Evolutionary conservation across 306 rosid species (phyloP).

Genomic region (Arachis hypogaea): DNA sequence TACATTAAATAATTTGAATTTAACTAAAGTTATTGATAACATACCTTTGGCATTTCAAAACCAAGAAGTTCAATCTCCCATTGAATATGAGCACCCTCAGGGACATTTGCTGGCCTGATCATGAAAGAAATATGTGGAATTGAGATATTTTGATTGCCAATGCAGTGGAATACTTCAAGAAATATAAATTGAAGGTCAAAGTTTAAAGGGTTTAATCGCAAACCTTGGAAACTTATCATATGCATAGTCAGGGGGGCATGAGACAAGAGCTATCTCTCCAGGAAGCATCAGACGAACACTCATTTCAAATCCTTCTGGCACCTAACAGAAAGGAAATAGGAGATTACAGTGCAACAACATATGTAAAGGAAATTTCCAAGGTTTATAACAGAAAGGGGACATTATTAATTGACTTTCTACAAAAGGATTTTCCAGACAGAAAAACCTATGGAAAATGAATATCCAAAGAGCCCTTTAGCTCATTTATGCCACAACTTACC

Average conservation of each 20-base stretch:
- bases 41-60: constrained; percentile 92
- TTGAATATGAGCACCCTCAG: constrained; percentile 84
- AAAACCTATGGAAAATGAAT: constrained; percentile 21
- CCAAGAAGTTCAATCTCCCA: constrained; percentile 99
- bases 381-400: too few species aligned
- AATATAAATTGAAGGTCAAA: constrained; percentile 14
- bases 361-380: not conserved
- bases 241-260: constrained; percentile 97
- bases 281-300: constrained; percentile 93
- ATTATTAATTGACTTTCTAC: constrained; percentile 9
- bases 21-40: constrained; percentile 25
- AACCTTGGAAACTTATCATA: constrained; percentile 92
- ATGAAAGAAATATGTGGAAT: constrained; percentile 19
- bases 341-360: constrained; percentile 21
- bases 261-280: constrained; percentile 84
- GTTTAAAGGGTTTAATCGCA: constrained; percentile 30
- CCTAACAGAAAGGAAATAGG: constrained; percentile 49
- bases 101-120: constrained; percentile 80
- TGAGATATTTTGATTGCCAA: constrained; percentile 13
- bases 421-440: constrained; percentile 1
- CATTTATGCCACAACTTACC: constrained; percentile 60
- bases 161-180: constrained; percentile 25
- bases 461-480: constrained; percentile 3
- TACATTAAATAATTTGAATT: constrained; percentile 18
- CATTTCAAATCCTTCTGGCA: constrained; percentile 97